Evolutionary conservation across 306 rosid species (phyloP), one percentile per base, ranked within the genome.

Genomic region (Lathyrus sativus): DNA sequence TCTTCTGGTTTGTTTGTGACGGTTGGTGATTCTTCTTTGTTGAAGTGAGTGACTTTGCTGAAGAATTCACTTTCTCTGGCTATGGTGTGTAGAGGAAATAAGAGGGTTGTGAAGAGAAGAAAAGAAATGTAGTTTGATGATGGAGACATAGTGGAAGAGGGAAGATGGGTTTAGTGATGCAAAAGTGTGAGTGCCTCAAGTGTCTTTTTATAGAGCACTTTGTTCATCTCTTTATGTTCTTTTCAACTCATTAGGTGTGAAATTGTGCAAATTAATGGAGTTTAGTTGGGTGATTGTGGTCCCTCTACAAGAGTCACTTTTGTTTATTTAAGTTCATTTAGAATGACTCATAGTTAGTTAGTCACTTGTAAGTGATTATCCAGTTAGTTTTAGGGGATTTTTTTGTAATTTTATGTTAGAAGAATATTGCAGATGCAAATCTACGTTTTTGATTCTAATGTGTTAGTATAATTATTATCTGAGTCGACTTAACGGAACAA

Each of bases 1-100:
- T 83, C 66, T 9, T 87, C 75, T 35, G 68, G 76, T 58, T 75
- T 82, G 78, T 71, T 82, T 74, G 38, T 60, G 29, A 67, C 51
- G 12, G 72, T 7, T 35, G 39, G 61, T 13, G 74, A 65, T 46
- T 11, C 72, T 7, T 67, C 73, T 65, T 76, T 83, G 76, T 29
- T 70, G 65, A 49, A 42, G 63, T 62, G 80, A 37, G 96, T 49
- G 63, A 86, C 79, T 80, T 93, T 93, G 88, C 91, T 90, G 86
- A 93, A 93, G 89, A 86, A 88, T 33, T 84, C 75, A 64, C 89
- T 90, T 3, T 89, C 96, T 81, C 99, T 82, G 14, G 90, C 95
- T 43, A 59, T 75, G 29, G 64, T 80, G 48, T 85, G 90, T 15
- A 80, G 64, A 69, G 89, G 75, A 24, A 85, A 35, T 41, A 73